phyloP scores from a whole-genome alignment of 2,329 filamentous ascomycete genomes.

The Pseudopyricularia cyperi region DNA sequence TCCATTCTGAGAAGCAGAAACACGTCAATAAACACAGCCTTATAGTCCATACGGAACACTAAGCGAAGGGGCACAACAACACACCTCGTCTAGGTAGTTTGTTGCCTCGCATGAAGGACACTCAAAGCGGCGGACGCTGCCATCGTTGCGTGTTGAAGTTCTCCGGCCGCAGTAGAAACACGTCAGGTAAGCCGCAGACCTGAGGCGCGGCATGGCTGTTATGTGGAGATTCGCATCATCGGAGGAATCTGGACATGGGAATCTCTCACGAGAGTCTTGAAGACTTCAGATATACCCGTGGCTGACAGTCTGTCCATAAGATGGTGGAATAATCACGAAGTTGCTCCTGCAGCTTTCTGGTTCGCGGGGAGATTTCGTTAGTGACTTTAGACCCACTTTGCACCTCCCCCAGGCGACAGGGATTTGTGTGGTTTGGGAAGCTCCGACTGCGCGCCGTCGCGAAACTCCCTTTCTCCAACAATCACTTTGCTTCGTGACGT shows the following conservation, averaged over 20 bases:
- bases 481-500: no score
- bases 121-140: slow-evolving; percentile 50
- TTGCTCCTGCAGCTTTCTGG: not conserved
- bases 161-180: slow-evolving; percentile 79
- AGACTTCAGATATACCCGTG: no score
- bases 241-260: no score
- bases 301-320: no score
- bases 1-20: slow-evolving; percentile 46
- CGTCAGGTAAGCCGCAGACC: slow-evolving; percentile 32
- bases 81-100: slow-evolving; percentile 79
- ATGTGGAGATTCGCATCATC: not conserved
- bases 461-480: not conserved
- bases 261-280: no score
- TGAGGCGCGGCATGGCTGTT: slow-evolving; percentile 27
- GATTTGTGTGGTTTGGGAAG: not conserved
- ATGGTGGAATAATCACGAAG: not conserved
- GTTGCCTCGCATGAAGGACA: slow-evolving; percentile 72
- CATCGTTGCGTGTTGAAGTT: slow-evolving; percentile 46
- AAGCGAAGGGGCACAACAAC: not conserved
- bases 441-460: not conserved
- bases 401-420: not conserved
- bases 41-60: not conserved
- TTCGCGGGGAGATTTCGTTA: not conserved
- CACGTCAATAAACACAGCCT: not conserved
- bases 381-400: not conserved